These are phyloP conservation scores for Apiotrichum sp. DNA, from an alignment of 1,284 basidiomycete genomes.

Conservation along the genomic window DNA sequence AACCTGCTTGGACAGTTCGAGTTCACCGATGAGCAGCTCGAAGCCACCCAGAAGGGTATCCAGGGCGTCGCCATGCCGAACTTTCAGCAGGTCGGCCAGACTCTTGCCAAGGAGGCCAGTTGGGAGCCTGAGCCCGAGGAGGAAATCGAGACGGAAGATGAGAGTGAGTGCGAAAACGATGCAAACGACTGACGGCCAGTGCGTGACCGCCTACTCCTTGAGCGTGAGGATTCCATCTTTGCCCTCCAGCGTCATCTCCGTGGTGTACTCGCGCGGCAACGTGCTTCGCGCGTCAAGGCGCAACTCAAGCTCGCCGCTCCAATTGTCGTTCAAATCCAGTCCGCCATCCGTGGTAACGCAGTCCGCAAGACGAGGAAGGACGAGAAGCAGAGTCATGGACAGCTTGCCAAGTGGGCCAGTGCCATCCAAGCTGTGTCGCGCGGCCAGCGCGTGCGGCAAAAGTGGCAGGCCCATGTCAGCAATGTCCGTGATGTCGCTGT, in stretches of 20 bases:
- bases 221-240: conserved; percentile 70
- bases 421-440: conserved; percentile 34
- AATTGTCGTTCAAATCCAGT: conserved; percentile 72
- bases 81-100: conserved; percentile 83
- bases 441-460: conserved; percentile 14
- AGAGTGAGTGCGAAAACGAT: conserved; percentile 55
- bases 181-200: conserved; percentile 49
- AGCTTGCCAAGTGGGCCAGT: conserved; percentile 32
- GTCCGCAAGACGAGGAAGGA: conserved; percentile 53
- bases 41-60: conserved; percentile 84
- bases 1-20: conserved; percentile 88
- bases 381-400: conserved; percentile 29
- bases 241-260: conserved; percentile 68
- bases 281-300: conserved; percentile 61
- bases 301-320: conserved; percentile 74
- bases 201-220: conserved; percentile 69
- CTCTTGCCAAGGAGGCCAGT: conserved; percentile 91
- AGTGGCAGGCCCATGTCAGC: conserved; percentile 11
- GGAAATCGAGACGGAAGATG: conserved; percentile 63
- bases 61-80: conserved; percentile 97
- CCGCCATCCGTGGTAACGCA: conserved; percentile 64
- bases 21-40: conserved; percentile 91
- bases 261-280: conserved; percentile 68
- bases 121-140: conserved; percentile 63
- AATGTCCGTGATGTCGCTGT: conserved; percentile 17